phyloP scores from a whole-genome alignment of 805 yeast species.

The Zygoascus biomembranicola region DNA sequence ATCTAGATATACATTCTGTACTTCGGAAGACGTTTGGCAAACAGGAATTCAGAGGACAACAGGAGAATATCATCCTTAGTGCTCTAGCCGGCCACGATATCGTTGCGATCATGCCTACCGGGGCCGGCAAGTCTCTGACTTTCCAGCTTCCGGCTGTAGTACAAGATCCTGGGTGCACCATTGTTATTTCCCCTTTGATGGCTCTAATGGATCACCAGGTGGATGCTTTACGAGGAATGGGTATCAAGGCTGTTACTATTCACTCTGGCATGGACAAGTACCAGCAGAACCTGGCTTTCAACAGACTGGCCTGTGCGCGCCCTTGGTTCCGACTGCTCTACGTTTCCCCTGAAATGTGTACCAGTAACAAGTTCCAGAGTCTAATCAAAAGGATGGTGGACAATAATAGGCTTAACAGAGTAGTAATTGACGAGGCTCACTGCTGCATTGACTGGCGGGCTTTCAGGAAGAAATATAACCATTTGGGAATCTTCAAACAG shows the following conservation, averaged over 20 bases:
- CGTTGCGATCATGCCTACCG: conserved; percentile 96
- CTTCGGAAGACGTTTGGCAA: conserved; percentile 56
- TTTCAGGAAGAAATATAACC: conserved; percentile 91
- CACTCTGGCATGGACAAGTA: conserved; percentile 62
- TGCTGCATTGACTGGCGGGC: conserved; percentile 99
- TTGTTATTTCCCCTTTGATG: conserved; percentile 89
- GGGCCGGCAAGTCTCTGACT: conserved; percentile 95
- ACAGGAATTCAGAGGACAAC: conserved; percentile 66
- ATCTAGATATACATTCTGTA: conserved; percentile 20
- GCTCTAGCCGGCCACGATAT: conserved; percentile 72
- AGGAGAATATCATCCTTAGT: conserved; percentile 76
- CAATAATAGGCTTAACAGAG: conserved; percentile 57
- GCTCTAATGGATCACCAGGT: conserved; percentile 98
- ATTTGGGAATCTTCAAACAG: conserved; percentile 60
- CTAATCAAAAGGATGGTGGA: conserved; percentile 52
- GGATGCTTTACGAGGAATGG: conserved; percentile 56
- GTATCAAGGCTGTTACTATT: conserved; percentile 79
- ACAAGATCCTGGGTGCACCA: conserved; percentile 61
- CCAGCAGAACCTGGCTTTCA: conserved; percentile 56
- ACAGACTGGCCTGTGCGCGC: conserved; percentile 54
- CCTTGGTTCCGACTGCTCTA: conserved; percentile 57
- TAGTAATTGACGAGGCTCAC: conserved; percentile 96
- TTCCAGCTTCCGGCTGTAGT: conserved; percentile 85
- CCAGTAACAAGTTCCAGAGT: conserved; percentile 57
- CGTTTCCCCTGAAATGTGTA: conserved; percentile 83